Evolutionary conservation across 2,329 filamentous ascomycete species (phyloP), one percentile per base, ranked within the genome.

Genomic region (Tricladium varicosporioides): DNA sequence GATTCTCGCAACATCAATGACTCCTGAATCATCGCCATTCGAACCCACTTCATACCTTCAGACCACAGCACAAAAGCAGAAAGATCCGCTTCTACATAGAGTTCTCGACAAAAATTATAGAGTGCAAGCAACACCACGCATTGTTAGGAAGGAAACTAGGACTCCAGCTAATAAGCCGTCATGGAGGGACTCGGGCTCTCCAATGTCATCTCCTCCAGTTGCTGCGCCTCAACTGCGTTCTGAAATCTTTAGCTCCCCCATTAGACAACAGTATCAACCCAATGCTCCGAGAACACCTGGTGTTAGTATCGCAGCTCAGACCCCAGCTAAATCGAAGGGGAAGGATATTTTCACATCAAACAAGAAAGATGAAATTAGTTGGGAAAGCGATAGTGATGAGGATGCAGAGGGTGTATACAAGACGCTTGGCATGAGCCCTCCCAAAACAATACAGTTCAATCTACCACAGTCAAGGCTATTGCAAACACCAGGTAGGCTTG

Each of bases 41-140:
- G 63, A 84, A 74, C 75, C 78, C 68, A 72, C 76, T 66, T 70
- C 72, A 19, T 65, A 70, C 70, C 71, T 77, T 64, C 57, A 73
- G 64, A 63, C 74, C 67, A 70, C 71, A 56, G 57, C 71, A 31
- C 69, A 64, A 32, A 53, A 59, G 50, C 61, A 60, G 66, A 83
- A 85, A 59, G 91, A 97, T 69, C 89, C 90, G 2, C 79, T 97
- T 8, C 81, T 99, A 43, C 93, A 97, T 72, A 89, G 89, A 57
- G 80, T 97, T n/a, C 83, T 96, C 5, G 92, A 97, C 77, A 97
- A 95, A 74, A 97, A 89, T 57, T 99, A 96, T 76, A 90, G 93
- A 32, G 81, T 99, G 19, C 91, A 95, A 73, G 91, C 93, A 5
- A 99, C 94, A 9, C 94, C 94, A 0, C 86, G 94, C 64, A 87